Conservation (phyloP, 192 early-diverging fungal species). For the Podila clonocystis region DNA sequence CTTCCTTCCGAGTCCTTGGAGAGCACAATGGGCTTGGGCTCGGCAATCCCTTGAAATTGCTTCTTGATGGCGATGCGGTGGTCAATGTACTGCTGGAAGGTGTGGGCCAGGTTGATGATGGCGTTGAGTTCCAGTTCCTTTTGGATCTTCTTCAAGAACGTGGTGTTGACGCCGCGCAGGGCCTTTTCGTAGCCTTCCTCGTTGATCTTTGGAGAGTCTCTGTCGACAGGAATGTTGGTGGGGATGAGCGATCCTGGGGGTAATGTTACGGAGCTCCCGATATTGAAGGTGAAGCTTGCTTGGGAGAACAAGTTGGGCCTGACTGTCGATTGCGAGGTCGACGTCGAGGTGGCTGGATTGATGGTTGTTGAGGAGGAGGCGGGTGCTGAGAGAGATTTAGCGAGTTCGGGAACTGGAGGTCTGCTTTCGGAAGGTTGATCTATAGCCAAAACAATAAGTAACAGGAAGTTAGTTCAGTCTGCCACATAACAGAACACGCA, state of each 20-base stretch:
- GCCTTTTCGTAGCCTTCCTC: slow-evolving; percentile 20
- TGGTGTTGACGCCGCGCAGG: slow-evolving; percentile 23
- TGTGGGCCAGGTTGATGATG: slow-evolving; percentile 15
- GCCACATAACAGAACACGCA: too few relatives aligned
- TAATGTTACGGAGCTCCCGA: slow-evolving; percentile 28
- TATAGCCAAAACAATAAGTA: too few relatives aligned
- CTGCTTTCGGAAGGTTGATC: too few relatives aligned
- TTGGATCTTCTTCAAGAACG: slow-evolving; percentile 33
- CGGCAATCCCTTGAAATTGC: slow-evolving; percentile 13
- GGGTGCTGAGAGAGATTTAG: too few relatives aligned
- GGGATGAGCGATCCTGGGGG: not conserved
- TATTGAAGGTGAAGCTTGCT: slow-evolving; percentile 29
- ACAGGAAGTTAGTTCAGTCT: too few relatives aligned
- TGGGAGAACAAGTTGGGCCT: slow-evolving; percentile 5
- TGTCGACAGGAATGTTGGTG: not conserved
- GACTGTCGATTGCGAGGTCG: not conserved
- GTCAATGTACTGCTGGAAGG: slow-evolving; percentile 22
- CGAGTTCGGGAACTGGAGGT: too few relatives aligned
- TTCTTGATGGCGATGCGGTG: slow-evolving; percentile 15
- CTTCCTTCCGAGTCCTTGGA: not conserved
- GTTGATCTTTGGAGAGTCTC: not conserved
- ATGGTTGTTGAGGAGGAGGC: not conserved
- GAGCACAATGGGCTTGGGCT: slow-evolving; percentile 5
- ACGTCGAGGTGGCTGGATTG: not conserved
- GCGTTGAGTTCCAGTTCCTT: slow-evolving; percentile 24